Base-by-base conservation (phyloP, 2,329 filamentous ascomycete species). In the Eurotiales sp. region DNA sequence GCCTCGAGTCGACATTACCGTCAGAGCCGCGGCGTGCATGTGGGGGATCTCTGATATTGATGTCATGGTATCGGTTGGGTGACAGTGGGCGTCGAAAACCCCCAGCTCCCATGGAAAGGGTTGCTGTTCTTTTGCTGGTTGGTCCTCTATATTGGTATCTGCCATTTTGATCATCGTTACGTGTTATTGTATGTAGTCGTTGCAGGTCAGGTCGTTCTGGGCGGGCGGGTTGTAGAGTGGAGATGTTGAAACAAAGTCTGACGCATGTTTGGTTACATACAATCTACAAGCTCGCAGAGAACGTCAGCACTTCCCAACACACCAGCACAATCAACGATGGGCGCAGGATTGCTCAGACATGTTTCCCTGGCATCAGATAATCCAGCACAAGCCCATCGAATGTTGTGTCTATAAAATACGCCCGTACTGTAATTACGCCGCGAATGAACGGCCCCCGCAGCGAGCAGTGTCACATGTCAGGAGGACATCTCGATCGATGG, bases 31-130 rank as follows among this genome's bases (percentile, higher is more conserved):
- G 1, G 81, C 76, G 59, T 77, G 77, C 82, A 86, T 85, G 15
- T 62, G 59, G 7, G 76, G 70, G 43, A 86, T 81, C 14, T 71
- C 67, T 19, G 73, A 60, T 50, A 84, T 71, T 30, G 76, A 80
- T 21, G 77, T 69, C 70, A 84, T 78, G 8, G 80, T 84, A 62
- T 85, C 83, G 40, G 83, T 86, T 7, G 83, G 83, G 61, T 86
- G 83, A 58, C 83, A 86, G 63, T 86, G 83, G 25, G 82, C 82
- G 62, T 86, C 83, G 56, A 77, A 83, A 42, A 85, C 73, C 17
- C 81, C 81, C 23, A 85, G 59, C 37, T 82, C 72, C 82, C 82
- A 85, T n/a, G 82, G 82, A 19, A 85, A 82, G 2, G 53, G 49
- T 8, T 57, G 51, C 19, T 61, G 50, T 11, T 44, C 15, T 30